Base-by-base conservation (phyloP, 2,329 filamentous ascomycete genomes). In the Phyllosticta ampelicida region DNA sequence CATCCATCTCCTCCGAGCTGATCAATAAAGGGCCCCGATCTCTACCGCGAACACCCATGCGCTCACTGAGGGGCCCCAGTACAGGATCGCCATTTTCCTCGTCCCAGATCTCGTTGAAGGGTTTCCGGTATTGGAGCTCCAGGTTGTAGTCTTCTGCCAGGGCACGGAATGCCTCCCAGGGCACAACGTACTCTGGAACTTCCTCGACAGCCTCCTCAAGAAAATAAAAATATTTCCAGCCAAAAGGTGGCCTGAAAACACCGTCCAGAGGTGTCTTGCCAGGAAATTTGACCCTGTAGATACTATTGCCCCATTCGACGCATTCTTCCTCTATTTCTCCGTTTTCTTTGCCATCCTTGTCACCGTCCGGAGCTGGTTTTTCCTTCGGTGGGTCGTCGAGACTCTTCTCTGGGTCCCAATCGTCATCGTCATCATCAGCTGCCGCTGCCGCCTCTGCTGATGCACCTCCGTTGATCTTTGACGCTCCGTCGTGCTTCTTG, bases 201-300 rank as follows among this genome's bases (percentile, higher is more conserved):
- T 91, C 89, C 71, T 97, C 92, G 19, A 99, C 94, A 0, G 94
- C 94, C 74, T 99, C 94, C 66, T 94, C 86, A 59, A 99, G 84
- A 72, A 90, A 95, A 77, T 96, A 99, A 68, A 85, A 95, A 75
- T 99, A 99, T 73, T 94, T 96, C 91, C 94, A 97, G 54, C 92
- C 94, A 69, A 90, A 97, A 0, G 94, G 90, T 5, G 94, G 94
- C 5, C 94, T 85, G 75, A 99, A 99, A 29, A 94, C 80, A 56
- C 94, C 94, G 69, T 96, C 90, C 19, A 84, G 79, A 4, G 91
- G 90, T 0, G 89, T 90, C 67, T 86, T 80, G 20, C 86, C 86
- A 0, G 90, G 89, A 68, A 99, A 97, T 53, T 87, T 85, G 55
- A 99, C 90, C 19, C 85, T 84, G 73, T 97, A 99, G 69, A 97